These are phyloP conservation scores for Heliophila coronopifolia DNA, from an alignment of 441 rosid species.

Conservation along the genomic window DNA sequence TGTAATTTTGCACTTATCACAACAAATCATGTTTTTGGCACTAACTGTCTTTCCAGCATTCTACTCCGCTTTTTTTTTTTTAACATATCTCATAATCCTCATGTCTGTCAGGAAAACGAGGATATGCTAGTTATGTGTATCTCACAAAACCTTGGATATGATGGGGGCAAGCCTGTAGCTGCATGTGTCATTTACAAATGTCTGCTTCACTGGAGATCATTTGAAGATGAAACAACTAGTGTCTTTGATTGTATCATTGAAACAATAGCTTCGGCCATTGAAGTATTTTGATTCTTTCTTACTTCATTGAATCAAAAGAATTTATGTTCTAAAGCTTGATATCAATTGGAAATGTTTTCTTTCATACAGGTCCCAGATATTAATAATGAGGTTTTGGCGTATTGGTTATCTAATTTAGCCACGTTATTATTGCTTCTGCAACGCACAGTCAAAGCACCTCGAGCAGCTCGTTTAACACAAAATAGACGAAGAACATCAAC, in stretches of 20 bases:
- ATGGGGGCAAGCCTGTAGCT: slow-evolving; percentile 90
- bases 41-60: slow-evolving; percentile 9
- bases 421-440: slow-evolving; percentile 86
- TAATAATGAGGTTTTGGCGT: slow-evolving; percentile 76
- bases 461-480: slow-evolving; percentile 97
- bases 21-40: not conserved
- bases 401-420: slow-evolving; percentile 96
- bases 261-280: slow-evolving; percentile 86
- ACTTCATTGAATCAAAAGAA: not conserved
- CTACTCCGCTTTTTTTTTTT: no score
- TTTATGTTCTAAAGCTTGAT: slow-evolving; percentile 12
- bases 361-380: slow-evolving; percentile 69
- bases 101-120: slow-evolving; percentile 80
- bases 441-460: slow-evolving; percentile 96
- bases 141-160: slow-evolving; percentile 85
- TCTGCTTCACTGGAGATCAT: slow-evolving; percentile 99
- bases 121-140: slow-evolving; percentile 88
- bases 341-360: slow-evolving; percentile 18
- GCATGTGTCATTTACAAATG: slow-evolving; percentile 95
- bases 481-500: slow-evolving; percentile 91
- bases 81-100: slow-evolving; percentile 15
- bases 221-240: slow-evolving; percentile 96
- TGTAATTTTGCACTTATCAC: slow-evolving; percentile 35
- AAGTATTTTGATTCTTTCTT: slow-evolving; percentile 40
- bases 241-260: slow-evolving; percentile 98